Evolutionary conservation across 2,329 filamentous ascomycete species (phyloP).

Genomic region (Hymenoscyphus linearis): DNA sequence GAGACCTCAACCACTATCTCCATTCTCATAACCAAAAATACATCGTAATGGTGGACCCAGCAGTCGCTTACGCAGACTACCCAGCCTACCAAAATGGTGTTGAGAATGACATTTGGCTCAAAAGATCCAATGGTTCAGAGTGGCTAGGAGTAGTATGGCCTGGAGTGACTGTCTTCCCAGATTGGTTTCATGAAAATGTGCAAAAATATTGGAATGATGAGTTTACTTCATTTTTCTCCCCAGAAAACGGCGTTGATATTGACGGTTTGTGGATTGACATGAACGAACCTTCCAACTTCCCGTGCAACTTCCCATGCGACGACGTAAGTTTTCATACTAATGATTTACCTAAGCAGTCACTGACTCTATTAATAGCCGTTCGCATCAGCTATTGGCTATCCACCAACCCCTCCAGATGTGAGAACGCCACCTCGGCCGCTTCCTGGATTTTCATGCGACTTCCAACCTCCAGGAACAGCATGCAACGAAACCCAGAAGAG

Average conservation of each 20-base stretch:
- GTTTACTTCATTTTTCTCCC: constrained; percentile 59
- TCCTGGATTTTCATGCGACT: constrained; percentile 62
- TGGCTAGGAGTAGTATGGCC: constrained; percentile 71
- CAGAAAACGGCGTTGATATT: constrained; percentile 62
- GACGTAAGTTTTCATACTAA: constrained; percentile 25
- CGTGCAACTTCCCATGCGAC: constrained; percentile 48
- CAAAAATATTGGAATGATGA: constrained; percentile 66
- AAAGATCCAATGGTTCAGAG: constrained; percentile 48
- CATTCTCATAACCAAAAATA: constrained; percentile 65
- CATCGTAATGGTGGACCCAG: constrained; percentile 74
- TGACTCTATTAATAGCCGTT: not conserved
- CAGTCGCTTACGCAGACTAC: constrained; percentile 48
- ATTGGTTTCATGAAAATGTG: constrained; percentile 67
- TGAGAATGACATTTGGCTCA: constrained; percentile 43
- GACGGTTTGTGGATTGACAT: constrained; percentile 76
- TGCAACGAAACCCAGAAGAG: constrained; percentile 31
- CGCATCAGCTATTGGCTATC: constrained; percentile 36
- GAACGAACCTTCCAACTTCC: constrained; percentile 50
- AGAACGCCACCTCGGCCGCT: constrained; percentile 58
- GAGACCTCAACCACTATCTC: constrained; percentile 60
- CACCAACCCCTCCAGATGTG: constrained; percentile 58
- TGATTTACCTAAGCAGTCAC: not conserved
- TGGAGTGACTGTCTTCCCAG: constrained; percentile 58
- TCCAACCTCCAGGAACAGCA: constrained; percentile 51
- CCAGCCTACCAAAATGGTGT: constrained; percentile 47